Evolutionary conservation across 2,329 filamentous ascomycete genomes (phyloP), one percentile per base, ranked within the genome.

Genomic region (Massarina eburnea): DNA sequence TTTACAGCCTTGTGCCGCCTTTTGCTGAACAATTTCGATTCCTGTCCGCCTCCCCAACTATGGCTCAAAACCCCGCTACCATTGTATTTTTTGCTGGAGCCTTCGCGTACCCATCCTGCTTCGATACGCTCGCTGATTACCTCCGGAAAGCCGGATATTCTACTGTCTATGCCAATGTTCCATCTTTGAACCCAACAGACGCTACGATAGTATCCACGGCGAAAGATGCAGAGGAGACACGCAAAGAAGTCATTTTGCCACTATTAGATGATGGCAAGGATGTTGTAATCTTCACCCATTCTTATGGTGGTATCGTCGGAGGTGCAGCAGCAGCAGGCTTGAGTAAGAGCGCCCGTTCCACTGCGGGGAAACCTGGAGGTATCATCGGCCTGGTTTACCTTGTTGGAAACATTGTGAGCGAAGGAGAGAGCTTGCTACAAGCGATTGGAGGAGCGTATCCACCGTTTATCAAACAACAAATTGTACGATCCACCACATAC

Each of bases 51-150:
- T 12, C 35, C 3, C 12, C 17, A 3, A 44, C n/a, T 9, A 48
- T 48, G 45, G 14, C 45, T 14, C 15, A 39, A 4, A 6, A 33
- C 9, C 17, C 34, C 9, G 47, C 50, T 9, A 51, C 51, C 7
- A 41, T 54, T 18, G 18, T 54, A 8, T 51, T 51, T 26, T 42
- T 54, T 17, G 48, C 51, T 1, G 51, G 51, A 3, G 51, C 45
- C 15, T 54, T 51, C 34, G 47, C 51, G 17, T 45, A 51, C 18
- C 48, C 51, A 14, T 41, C 39, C n/a, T 54, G 51, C 33, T 54
- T 54, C 35, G 45, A 54, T 19, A 19, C 21, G 4, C 17, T 54
- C n/a, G 21, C 51, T 10, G 39, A 14, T 8, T 3, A 26, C 1
- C 46, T 54, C 19, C 17, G 47, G 14, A 37, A 42, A 3, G 39